These are phyloP conservation scores for Tulasnella sp. DNA, from an alignment of 768 basidiomycete species.

Conservation along the genomic window DNA sequence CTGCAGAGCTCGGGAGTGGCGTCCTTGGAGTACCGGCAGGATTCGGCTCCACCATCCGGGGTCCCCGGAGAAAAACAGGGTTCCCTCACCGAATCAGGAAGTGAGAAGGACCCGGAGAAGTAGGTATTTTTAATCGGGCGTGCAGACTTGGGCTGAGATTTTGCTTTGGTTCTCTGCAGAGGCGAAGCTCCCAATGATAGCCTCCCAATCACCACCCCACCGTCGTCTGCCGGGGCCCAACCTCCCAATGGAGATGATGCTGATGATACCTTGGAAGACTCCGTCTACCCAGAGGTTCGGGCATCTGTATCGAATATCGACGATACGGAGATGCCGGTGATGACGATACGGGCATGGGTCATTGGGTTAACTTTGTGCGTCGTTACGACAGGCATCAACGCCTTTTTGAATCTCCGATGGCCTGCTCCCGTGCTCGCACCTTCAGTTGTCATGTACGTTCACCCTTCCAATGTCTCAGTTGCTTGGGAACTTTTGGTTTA, in stretches of 20 bases:
- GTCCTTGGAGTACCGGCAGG: not conserved
- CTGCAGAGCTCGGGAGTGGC: not conserved
- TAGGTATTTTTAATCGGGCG: not conserved
- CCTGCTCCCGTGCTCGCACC: slow-evolving; percentile 86
- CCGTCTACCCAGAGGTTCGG: slow-evolving; percentile 94
- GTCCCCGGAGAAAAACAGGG: not conserved
- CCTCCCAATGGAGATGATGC: not conserved
- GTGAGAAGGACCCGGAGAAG: slow-evolving; percentile 1
- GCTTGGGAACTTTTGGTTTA: slow-evolving; percentile 38
- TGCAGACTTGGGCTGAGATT: not conserved
- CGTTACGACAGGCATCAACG: slow-evolving; percentile 70
- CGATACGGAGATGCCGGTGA: slow-evolving; percentile 94
- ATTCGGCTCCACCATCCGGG: slow-evolving; percentile 3
- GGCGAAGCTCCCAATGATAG: not conserved
- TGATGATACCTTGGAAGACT: slow-evolving; percentile 63
- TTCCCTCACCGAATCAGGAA: not conserved
- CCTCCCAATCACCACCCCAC: not conserved
- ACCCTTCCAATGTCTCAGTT: slow-evolving; percentile 54
- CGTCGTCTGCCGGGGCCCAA: not conserved
- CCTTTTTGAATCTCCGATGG: slow-evolving; percentile 93
- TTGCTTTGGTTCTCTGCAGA: not conserved
- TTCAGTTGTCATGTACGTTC: slow-evolving; percentile 63
- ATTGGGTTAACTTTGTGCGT: slow-evolving; percentile 65
- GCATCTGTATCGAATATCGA: slow-evolving; percentile 97
- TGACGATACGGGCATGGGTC: slow-evolving; percentile 90